Percentiles rank a stretch among this genome's conserved stretches.
Conservation (phyloP, 176 grass and related monocot species). For the Tillandsia fasciculata region DNA sequence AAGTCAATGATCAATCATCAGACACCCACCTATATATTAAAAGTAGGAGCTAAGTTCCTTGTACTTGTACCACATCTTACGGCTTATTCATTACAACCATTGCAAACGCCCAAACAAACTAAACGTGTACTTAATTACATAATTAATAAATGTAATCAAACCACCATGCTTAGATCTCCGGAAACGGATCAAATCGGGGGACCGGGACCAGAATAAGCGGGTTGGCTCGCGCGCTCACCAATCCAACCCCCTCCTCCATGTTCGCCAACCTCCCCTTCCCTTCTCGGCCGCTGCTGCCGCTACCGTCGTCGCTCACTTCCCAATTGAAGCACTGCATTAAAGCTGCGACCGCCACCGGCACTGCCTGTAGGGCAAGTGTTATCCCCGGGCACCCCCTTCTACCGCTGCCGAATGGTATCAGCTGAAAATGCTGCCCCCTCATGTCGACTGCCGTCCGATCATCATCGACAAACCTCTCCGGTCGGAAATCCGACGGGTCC, state of each 20-base stretch:
- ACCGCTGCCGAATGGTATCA: conserved; percentile 65
- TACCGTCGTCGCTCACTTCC: conserved; percentile 11
- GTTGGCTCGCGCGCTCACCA: conserved; percentile 28
- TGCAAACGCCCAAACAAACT: too few species aligned
- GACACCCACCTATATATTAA: too few species aligned
- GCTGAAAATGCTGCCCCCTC: conserved; percentile 47
- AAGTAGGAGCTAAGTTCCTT: too few species aligned
- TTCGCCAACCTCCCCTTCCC: conserved; percentile 8
- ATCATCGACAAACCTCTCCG: conserved; percentile 31
- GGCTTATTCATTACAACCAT: too few species aligned
- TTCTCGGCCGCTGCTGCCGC: neutral
- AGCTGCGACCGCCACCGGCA: conserved; percentile 37
- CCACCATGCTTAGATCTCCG: neutral
- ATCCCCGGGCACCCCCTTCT: conserved; percentile 62
- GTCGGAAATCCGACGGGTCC: conserved; percentile 32
- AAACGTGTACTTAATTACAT: too few species aligned
- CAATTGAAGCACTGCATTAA: conserved; percentile 74
- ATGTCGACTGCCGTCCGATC: conserved; percentile 24
- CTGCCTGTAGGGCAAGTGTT: conserved; percentile 40
- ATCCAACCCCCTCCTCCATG: conserved; percentile 49
- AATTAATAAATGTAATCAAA: too few species aligned
- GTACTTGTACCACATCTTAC: too few species aligned
- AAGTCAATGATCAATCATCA: too few species aligned
- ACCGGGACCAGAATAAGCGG: conserved; percentile 31
- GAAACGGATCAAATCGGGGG: conserved; percentile 35